Percentiles rank a stretch among this genome's conserved stretches.
Conservation (phyloP, 305 asterid species). For the Plantago coronopus region DNA sequence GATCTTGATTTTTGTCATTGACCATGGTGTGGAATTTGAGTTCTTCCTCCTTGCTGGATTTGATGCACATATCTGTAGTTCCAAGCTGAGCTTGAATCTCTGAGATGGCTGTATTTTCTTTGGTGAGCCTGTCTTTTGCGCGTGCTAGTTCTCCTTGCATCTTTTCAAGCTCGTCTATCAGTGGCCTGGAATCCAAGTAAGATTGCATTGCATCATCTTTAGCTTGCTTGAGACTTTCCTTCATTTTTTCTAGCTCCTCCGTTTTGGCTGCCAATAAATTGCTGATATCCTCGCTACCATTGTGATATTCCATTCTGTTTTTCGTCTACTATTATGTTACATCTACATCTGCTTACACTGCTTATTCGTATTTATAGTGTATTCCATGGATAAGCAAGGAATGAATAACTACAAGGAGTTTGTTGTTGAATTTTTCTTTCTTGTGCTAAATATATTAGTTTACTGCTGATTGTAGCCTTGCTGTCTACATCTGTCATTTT, state of each 20-base stretch:
- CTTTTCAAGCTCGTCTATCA: slow-evolving; percentile 57
- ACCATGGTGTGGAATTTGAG: slow-evolving; percentile 25
- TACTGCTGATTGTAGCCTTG: background rate
- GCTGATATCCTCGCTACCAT: slow-evolving; percentile 7
- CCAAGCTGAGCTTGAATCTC: slow-evolving; percentile 46
- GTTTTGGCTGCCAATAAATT: slow-evolving; percentile 23
- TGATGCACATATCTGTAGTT: slow-evolving; percentile 29
- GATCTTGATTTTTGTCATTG: slow-evolving; percentile 31
- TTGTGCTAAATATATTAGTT: slow-evolving; percentile 8
- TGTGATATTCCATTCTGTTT: slow-evolving; percentile 20
- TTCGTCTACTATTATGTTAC: background rate
- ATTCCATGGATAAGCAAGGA: background rate
- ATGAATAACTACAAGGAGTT: background rate
- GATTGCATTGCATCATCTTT: slow-evolving; percentile 64
- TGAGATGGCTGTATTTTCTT: slow-evolving; percentile 24
- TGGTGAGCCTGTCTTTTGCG: slow-evolving; percentile 26
- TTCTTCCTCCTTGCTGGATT: slow-evolving; percentile 45
- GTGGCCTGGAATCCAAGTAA: slow-evolving; percentile 63
- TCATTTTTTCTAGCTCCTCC: slow-evolving; percentile 34
- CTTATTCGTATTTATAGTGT: background rate
- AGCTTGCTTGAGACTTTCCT: slow-evolving; percentile 45
- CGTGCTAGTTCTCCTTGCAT: slow-evolving; percentile 40
- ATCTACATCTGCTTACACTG: background rate
- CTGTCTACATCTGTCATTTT: background rate
- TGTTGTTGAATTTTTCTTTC: background rate